These are phyloP conservation scores for Fraxinus xanthoxyloides DNA, from an alignment of 305 asterid species.

Conservation along the genomic window DNA sequence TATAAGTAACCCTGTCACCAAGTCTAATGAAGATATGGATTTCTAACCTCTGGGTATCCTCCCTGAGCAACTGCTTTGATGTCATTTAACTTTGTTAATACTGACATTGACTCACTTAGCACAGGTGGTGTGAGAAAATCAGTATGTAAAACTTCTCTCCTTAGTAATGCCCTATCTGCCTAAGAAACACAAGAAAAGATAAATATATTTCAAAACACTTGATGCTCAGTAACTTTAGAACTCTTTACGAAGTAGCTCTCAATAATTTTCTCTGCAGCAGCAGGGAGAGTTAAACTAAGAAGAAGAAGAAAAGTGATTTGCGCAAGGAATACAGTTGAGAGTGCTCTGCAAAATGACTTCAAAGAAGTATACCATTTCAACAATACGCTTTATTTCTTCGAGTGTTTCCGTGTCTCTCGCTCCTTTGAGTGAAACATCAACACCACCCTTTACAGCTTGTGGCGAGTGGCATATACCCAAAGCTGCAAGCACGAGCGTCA, in stretches of 20 bases:
- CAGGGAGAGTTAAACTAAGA: not conserved
- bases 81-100: constrained; percentile 54
- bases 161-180: constrained; percentile 78
- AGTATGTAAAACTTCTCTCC: constrained; percentile 75
- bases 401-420: constrained; percentile 49
- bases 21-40: not conserved
- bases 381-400: constrained; percentile 69
- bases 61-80: constrained; percentile 70
- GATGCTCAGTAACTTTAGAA: not conserved
- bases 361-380: constrained; percentile 62
- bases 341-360: constrained; percentile 10
- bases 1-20: not conserved
- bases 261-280: not conserved
- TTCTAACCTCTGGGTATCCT: constrained; percentile 90
- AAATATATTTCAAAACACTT: constrained; percentile 5
- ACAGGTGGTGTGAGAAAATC: constrained; percentile 84
- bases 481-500: constrained; percentile 61
- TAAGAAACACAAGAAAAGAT: constrained; percentile 23
- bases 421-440: constrained; percentile 45
- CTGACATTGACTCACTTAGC: constrained; percentile 57
- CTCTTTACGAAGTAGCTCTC: not conserved
- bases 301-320: not conserved
- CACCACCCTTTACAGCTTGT: constrained; percentile 58
- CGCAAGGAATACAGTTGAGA: constrained; percentile 4
- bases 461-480: constrained; percentile 45